phyloP scores from a whole-genome alignment of 2,329 filamentous ascomycete species.

The Periconia sp. region DNA sequence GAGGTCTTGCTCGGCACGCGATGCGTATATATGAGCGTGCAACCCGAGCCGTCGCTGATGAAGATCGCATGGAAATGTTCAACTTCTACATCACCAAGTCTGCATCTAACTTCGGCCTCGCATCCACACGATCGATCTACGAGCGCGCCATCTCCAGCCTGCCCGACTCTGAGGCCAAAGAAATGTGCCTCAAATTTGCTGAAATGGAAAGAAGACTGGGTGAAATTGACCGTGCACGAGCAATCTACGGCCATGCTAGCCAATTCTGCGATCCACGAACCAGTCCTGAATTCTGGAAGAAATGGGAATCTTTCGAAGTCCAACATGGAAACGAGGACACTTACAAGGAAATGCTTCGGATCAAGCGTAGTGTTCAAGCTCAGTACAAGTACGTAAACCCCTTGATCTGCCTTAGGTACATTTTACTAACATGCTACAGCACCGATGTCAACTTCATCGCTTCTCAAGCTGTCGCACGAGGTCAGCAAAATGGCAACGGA shows the following conservation, averaged over 20 bases:
- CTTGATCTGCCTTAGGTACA: background rate
- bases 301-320: slow-evolving; percentile 97
- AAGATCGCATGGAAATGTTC: slow-evolving; percentile 96
- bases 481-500: slow-evolving; percentile 61
- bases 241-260: slow-evolving; percentile 94
- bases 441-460: slow-evolving; percentile 99
- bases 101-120: slow-evolving; percentile 94
- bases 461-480: slow-evolving; percentile 85
- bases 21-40: slow-evolving; percentile 99
- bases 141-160: slow-evolving; percentile 93
- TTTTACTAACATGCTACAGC: slow-evolving; percentile 47
- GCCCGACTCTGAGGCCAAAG: slow-evolving; percentile 87
- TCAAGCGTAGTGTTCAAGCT: slow-evolving; percentile 95
- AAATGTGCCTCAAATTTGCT: slow-evolving; percentile 98
- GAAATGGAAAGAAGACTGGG: slow-evolving; percentile 92
- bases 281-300: slow-evolving; percentile 87
- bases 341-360: slow-evolving; percentile 97
- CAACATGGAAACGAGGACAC: slow-evolving; percentile 99
- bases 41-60: slow-evolving; percentile 89
- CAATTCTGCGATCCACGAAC: slow-evolving; percentile 97
- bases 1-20: slow-evolving; percentile 89
- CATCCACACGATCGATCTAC: slow-evolving; percentile 93
- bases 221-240: slow-evolving; percentile 90
- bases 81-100: slow-evolving; percentile 99
- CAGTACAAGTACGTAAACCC: slow-evolving; percentile 75